These are phyloP conservation scores for Penicillium ucsense DNA, from an alignment of 495 filamentous ascomycete genomes.

Conservation along the genomic window DNA sequence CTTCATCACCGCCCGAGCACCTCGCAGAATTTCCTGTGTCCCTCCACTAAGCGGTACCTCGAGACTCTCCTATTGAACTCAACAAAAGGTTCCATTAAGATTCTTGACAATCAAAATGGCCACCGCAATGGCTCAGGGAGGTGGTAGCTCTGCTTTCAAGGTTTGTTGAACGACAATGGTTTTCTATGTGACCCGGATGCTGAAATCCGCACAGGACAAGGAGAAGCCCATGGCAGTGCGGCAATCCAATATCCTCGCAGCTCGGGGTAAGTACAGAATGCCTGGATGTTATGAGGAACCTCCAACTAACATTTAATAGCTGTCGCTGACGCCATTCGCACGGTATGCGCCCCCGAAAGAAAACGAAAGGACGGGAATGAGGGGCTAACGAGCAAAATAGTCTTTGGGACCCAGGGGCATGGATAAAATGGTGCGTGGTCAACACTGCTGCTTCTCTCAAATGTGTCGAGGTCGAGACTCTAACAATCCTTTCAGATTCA, in stretches of 20 bases:
- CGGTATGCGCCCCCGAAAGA: conserved; percentile 35
- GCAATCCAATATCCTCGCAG: conserved; percentile 89
- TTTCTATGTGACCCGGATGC: conserved; percentile 29
- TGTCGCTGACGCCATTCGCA: conserved; percentile 93
- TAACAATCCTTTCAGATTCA: conserved; percentile 49
- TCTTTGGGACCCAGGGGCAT: conserved; percentile 69
- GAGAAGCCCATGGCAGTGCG: conserved; percentile 97
- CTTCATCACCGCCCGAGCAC: conserved; percentile 49
- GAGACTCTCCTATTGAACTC: conserved; percentile 12
- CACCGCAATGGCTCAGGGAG: conserved; percentile 44
- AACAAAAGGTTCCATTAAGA: conserved; percentile 22
- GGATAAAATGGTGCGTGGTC: conserved; percentile 79
- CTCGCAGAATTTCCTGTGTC: conserved; percentile 37
- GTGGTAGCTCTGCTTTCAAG: conserved; percentile 70
- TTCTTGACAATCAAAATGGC: conserved; percentile 50
- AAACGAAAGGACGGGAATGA: conserved; percentile 21
- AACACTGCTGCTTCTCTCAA: neutral
- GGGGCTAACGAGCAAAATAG: conserved; percentile 38
- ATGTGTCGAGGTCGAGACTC: conserved; percentile 13
- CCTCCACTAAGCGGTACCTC: conserved; percentile 21
- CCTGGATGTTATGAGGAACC: neutral
- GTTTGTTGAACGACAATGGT: conserved; percentile 36
- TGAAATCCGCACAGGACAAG: conserved; percentile 67
- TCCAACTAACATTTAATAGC: conserved; percentile 43
- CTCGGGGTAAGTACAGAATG: conserved; percentile 57